phyloP scores from a whole-genome alignment of 495 filamentous ascomycete genomes.

The Saxophila tyrrhenica region DNA sequence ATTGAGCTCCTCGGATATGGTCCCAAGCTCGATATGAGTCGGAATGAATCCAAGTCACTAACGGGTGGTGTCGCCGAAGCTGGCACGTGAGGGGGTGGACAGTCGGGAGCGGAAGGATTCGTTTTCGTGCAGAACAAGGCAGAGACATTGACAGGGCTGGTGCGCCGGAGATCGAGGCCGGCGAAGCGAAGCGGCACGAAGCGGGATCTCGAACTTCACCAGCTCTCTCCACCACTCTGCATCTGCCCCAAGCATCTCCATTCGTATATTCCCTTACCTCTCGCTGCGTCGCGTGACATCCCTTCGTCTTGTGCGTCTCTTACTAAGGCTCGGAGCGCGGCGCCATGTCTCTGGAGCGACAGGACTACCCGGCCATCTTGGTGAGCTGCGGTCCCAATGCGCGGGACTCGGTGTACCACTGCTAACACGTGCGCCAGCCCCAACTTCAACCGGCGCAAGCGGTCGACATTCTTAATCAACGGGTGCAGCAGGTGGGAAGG shows the following conservation, averaged over 20 bases:
- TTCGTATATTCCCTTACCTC: background rate
- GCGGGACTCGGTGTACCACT: background rate
- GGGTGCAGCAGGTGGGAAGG: constrained; percentile 73
- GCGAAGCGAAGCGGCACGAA: background rate
- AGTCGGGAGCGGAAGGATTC: no score
- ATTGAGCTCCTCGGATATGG: no score
- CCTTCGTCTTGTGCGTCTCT: background rate
- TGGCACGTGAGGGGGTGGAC: no score
- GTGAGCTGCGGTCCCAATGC: constrained; percentile 50
- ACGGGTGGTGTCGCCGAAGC: no score
- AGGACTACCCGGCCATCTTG: constrained; percentile 94
- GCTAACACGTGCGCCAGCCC: constrained; percentile 6
- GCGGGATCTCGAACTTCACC: no score
- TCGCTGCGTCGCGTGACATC: background rate
- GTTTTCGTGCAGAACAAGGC: background rate
- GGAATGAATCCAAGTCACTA: no score
- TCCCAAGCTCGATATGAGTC: background rate
- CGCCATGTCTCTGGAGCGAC: constrained; percentile 19
- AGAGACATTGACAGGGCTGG: background rate
- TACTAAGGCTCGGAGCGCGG: background rate
- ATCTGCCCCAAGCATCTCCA: background rate
- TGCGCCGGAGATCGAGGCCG: no score
- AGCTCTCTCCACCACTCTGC: background rate
- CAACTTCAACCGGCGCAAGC: constrained; percentile 70
- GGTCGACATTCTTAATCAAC: constrained; percentile 71